A percentile compares a stretch with the other conserved stretches of the same genome.
Conservation (phyloP, 768 basidiomycete genomes). For the Kwoniella heveanensis region DNA sequence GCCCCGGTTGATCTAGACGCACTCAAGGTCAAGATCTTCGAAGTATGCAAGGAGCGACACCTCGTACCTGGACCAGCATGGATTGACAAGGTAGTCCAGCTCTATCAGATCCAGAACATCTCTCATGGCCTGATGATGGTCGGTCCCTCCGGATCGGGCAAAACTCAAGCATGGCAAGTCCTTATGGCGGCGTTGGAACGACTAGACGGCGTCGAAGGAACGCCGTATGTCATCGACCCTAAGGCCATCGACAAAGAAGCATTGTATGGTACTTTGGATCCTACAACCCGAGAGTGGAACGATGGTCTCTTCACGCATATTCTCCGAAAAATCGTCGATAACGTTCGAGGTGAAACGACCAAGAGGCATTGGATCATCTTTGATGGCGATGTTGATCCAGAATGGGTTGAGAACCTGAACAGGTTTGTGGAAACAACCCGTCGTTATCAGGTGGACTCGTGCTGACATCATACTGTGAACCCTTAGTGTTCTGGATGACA, state of each 20-base stretch:
- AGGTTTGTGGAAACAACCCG: constrained; percentile 62
- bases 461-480: not conserved
- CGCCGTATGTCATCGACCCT: constrained; percentile 95
- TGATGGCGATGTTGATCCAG: constrained; percentile 98
- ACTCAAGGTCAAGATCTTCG: constrained; percentile 78
- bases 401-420: constrained; percentile 99
- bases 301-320: constrained; percentile 98
- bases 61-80: constrained; percentile 85
- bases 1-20: constrained; percentile 82
- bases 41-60: constrained; percentile 82
- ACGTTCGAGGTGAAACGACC: constrained; percentile 93
- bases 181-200: constrained; percentile 85
- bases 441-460: not conserved
- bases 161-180: constrained; percentile 96
- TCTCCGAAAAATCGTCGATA: constrained; percentile 94
- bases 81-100: constrained; percentile 92
- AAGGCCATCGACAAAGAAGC: constrained; percentile 99
- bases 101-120: constrained; percentile 99
- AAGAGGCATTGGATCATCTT: constrained; percentile 99
- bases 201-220: constrained; percentile 86
- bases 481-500: constrained; percentile 91
- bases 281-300: constrained; percentile 97
- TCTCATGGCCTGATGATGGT: constrained; percentile 99
- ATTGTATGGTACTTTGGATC: constrained; percentile 93
- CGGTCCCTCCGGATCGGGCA: constrained; percentile 93